A percentile compares a stretch with the other conserved stretches of the same genome.
These are phyloP conservation scores for Diaporthe vexans DNA, from an alignment of 2,329 filamentous ascomycete species.

Conservation along the genomic window DNA sequence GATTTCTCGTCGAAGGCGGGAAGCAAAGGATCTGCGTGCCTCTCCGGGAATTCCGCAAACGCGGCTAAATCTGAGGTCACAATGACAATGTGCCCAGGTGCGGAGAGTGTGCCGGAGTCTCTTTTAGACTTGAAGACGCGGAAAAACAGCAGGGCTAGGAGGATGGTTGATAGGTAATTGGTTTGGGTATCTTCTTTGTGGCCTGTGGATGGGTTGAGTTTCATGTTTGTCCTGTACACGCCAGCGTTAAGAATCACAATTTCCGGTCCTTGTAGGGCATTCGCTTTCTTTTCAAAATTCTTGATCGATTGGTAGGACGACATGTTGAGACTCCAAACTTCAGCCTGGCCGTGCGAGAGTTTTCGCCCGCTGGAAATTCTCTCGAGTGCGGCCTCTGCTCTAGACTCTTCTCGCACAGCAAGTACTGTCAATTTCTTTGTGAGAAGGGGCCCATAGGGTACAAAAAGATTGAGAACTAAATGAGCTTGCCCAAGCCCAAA, in stretches of 20 bases:
- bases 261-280: background rate
- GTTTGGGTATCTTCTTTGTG: slow-evolving; percentile 33
- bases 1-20: slow-evolving; percentile 42
- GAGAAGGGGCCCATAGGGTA: background rate
- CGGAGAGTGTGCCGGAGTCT: no score
- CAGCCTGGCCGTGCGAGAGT: slow-evolving; percentile 47
- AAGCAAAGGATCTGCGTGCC: slow-evolving; percentile 41
- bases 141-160: slow-evolving; percentile 20
- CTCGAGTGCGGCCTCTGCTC: slow-evolving; percentile 38
- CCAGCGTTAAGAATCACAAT: slow-evolving; percentile 32
- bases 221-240: background rate
- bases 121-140: background rate
- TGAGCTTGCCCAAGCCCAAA: slow-evolving; percentile 50
- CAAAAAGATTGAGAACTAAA: background rate
- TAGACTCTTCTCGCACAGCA: slow-evolving; percentile 51
- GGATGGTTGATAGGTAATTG: slow-evolving; percentile 33
- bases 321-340: slow-evolving; percentile 57
- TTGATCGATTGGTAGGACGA: slow-evolving; percentile 50
- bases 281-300: background rate
- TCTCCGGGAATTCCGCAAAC: slow-evolving; percentile 44
- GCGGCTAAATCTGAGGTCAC: slow-evolving; percentile 46
- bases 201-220: slow-evolving; percentile 9
- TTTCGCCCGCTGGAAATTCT: slow-evolving; percentile 42
- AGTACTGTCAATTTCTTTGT: slow-evolving; percentile 44
- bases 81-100: slow-evolving; percentile 24